Conservation (phyloP, 2,329 filamentous ascomycete genomes). For the Aspergillaceae sp. region DNA sequence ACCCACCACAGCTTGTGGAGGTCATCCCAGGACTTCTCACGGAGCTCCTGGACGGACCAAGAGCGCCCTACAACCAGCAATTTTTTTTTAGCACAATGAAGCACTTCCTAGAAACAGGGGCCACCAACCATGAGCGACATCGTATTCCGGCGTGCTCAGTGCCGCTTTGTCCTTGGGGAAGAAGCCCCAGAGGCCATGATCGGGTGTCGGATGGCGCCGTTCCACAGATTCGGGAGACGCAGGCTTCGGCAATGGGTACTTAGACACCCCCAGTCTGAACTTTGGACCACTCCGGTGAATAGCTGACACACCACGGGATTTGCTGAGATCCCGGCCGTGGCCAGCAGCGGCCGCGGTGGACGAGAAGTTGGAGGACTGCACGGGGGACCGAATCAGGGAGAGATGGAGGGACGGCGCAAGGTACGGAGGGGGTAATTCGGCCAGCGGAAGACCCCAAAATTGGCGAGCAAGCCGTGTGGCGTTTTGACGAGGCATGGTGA, state of each 20-base stretch:
- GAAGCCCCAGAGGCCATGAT: conserved; percentile 90
- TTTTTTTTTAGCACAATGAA: conserved; percentile 9
- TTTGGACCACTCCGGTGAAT: conserved; percentile 68
- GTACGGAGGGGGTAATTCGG: conserved; percentile 36
- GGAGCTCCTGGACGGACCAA: conserved; percentile 79
- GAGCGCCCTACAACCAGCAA: conserved; percentile 49
- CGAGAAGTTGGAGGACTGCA: conserved; percentile 37
- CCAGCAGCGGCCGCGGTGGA: conserved; percentile 46
- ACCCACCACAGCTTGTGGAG: conserved; percentile 90
- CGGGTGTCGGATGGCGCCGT: conserved; percentile 48
- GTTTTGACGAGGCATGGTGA: conserved; percentile 30
- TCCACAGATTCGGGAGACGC: conserved; percentile 47
- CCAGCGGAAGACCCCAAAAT: conserved; percentile 23
- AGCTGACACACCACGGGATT: conserved; percentile 69
- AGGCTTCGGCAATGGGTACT: conserved; percentile 65
- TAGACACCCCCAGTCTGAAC: conserved; percentile 64
- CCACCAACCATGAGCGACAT: conserved; percentile 55
- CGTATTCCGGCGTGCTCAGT: conserved; percentile 64
- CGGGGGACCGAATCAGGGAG: conserved; percentile 21
- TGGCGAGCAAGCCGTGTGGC: conserved; percentile 26
- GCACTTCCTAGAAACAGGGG: background rate
- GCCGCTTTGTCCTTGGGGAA: conserved; percentile 64
- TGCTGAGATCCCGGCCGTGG: conserved; percentile 64
- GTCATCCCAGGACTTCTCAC: conserved; percentile 87
- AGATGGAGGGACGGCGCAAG: conserved; percentile 36